Evolutionary conservation across 768 basidiomycete species (phyloP), one percentile per base, ranked within the genome.

Genomic region (Terana coerulea): DNA sequence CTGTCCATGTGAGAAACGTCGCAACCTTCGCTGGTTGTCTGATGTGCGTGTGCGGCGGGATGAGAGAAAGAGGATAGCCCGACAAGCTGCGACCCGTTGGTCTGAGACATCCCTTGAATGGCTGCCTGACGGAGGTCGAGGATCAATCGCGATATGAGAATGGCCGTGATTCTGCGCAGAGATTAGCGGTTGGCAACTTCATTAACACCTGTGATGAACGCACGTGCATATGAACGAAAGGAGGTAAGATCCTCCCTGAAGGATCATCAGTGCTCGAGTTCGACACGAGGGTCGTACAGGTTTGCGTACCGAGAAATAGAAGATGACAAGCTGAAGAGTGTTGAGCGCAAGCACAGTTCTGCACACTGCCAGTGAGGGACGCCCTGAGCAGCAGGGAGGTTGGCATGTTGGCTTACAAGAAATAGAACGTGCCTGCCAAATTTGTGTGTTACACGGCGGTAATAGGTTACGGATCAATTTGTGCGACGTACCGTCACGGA

Each of bases 391-490:
- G n/a, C 11, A 12, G 14, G 19, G n/a, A 31, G 4, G 26, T 26
- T 21, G 30, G 29, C n/a, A 7, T n/a, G n/a, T n/a, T 3, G 21
- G 39, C 14, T 15, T 5, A 10, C 8, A 26, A 14, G 15, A 7
- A 45, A 4, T 17, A 15, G 37, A 15, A 14, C 10, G 3, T 15
- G 42, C 49, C 17, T 28, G 29, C 51, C 46, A 22, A 17, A 52
- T 46, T 21, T 52, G 47, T 17, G 31, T 31, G n/a, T n/a, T n/a
- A n/a, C n/a, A n/a, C n/a, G n/a, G n/a, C n/a, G 14, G 51, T 52
- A 2, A 2, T 34, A n/a, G 15, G 6, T 5, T 9, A 6, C 5
- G 24, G 10, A 5, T 17, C 6, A 8, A 49, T 30, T 2, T 28
- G 19, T 15, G 1, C 5, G 10, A 34, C 50, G 5, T 1, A 52